Evolutionary conservation across 1,139 yeast species (phyloP).

Genomic region (Taphrina confusa): DNA sequence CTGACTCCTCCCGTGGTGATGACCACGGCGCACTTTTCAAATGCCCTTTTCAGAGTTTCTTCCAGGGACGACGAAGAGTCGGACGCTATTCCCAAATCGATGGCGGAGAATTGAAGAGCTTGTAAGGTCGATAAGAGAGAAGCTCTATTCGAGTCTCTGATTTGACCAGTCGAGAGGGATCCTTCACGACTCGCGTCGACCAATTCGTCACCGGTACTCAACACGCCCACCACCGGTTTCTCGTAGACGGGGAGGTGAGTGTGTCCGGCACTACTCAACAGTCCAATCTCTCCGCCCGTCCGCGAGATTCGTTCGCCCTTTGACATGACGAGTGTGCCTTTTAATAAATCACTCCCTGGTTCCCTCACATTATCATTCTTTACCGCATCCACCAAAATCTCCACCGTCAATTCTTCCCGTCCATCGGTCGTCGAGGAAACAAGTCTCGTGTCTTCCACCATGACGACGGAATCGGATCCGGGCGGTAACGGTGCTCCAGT

Average conservation of each 20-base stretch:
- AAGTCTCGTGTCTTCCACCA: slow-evolving; percentile 55
- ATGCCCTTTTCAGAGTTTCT: slow-evolving; percentile 43
- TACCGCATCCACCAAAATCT: slow-evolving; percentile 41
- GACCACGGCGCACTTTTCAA: slow-evolving; percentile 48
- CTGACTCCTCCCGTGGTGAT: slow-evolving; percentile 59
- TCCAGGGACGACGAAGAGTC: slow-evolving; percentile 46
- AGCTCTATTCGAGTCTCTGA: slow-evolving; percentile 56
- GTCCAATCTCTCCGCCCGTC: slow-evolving; percentile 55
- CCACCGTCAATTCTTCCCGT: slow-evolving; percentile 49
- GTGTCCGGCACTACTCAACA: slow-evolving; percentile 51
- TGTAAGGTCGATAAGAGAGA: slow-evolving; percentile 48
- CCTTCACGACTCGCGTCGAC: slow-evolving; percentile 44
- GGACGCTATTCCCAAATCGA: slow-evolving; percentile 52
- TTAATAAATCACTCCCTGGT: slow-evolving; percentile 52
- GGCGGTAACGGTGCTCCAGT: slow-evolving; percentile 58
- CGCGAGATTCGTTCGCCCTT: slow-evolving; percentile 48
- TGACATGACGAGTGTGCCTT: slow-evolving; percentile 47
- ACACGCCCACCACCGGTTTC: slow-evolving; percentile 52
- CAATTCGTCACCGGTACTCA: slow-evolving; percentile 57
- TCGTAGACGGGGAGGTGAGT: slow-evolving; percentile 47
- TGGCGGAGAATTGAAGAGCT: slow-evolving; percentile 46
- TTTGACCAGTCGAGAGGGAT: slow-evolving; percentile 48
- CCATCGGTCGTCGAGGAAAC: slow-evolving; percentile 46
- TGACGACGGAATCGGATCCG: slow-evolving; percentile 56
- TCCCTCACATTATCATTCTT: slow-evolving; percentile 53